A percentile compares a stretch with the other conserved stretches of the same genome.
phyloP scores from a whole-genome alignment of 306 rosid species.

The Cyamopsis tetragonoloba region DNA sequence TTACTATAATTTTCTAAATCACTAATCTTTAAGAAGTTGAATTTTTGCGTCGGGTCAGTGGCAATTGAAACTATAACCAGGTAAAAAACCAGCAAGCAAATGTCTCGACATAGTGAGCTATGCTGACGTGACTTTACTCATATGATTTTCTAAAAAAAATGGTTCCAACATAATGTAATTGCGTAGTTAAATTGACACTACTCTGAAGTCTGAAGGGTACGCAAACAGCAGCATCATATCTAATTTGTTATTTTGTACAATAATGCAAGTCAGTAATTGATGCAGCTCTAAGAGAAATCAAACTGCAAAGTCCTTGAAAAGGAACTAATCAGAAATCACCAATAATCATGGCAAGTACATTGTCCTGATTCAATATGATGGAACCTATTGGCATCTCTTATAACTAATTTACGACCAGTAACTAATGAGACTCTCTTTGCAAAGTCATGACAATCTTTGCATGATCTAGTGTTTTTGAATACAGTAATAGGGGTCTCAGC shows the following conservation, averaged over 20 bases:
- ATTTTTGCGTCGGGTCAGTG: too few relatives aligned
- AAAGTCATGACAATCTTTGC: slow-evolving; percentile 61
- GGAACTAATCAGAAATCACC: slow-evolving; percentile 26
- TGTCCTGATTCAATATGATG: slow-evolving; percentile 46
- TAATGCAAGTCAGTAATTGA: not conserved
- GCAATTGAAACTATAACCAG: too few relatives aligned
- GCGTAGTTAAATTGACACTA: not conserved
- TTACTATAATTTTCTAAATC: too few relatives aligned
- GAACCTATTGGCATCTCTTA: slow-evolving; percentile 58
- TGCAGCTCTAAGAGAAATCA: not conserved
- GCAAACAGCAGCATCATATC: too few relatives aligned
- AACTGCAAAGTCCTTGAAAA: not conserved
- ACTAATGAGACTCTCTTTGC: slow-evolving; percentile 49
- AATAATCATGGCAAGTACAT: slow-evolving; percentile 60
- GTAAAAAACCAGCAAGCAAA: too few relatives aligned
- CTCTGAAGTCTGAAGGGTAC: too few relatives aligned
- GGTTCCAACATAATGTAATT: not conserved
- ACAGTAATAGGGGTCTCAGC: slow-evolving; percentile 39
- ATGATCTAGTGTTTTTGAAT: slow-evolving; percentile 53
- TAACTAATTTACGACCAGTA: slow-evolving; percentile 40
- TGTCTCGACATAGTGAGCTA: too few relatives aligned
- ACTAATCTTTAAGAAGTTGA: too few relatives aligned
- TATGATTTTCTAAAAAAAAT: too few relatives aligned
- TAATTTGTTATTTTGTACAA: not conserved
- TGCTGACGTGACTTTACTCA: too few relatives aligned